Evolutionary conservation across 768 basidiomycete species (phyloP).

Genomic region (Termitomyces sp.): DNA sequence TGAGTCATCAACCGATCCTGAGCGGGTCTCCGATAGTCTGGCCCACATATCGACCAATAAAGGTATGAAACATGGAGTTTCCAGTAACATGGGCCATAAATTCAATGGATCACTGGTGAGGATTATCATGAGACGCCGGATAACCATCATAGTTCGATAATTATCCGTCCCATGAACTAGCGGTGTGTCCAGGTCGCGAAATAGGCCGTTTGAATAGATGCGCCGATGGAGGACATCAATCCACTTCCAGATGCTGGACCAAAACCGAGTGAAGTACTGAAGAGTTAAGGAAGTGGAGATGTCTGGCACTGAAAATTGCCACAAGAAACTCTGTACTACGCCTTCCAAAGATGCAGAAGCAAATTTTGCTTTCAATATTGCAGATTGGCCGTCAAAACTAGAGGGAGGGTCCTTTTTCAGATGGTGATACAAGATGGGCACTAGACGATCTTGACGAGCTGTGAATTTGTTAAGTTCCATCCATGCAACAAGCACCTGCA

Average conservation of each 20-base stretch:
- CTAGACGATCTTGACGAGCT: constrained; percentile 4
- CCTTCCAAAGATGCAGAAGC: constrained; percentile 2
- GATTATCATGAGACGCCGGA: background rate
- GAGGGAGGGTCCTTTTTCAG: background rate
- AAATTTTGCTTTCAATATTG: background rate
- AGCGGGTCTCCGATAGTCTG: background rate
- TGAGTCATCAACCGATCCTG: background rate
- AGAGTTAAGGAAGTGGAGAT: background rate
- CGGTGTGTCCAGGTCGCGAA: background rate
- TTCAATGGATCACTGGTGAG: background rate
- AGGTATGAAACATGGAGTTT: background rate
- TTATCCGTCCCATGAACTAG: background rate
- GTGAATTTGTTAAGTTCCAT: constrained; percentile 9
- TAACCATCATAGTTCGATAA: background rate
- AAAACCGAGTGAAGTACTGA: background rate
- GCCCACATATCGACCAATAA: constrained; percentile 1
- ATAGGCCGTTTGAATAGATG: constrained; percentile 1
- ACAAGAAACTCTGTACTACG: constrained; percentile 4
- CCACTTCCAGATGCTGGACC: constrained; percentile 7
- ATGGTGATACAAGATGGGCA: constrained; percentile 3
- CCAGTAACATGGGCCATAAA: background rate
- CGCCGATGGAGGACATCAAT: background rate
- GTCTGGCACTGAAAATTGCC: background rate
- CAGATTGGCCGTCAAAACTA: background rate
- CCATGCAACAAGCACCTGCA: constrained; percentile 7